Percentiles rank a stretch among this genome's conserved stretches.
Conservation (phyloP, 192 early-diverging fungal genomes). For the Spizellomyces sp. region DNA sequence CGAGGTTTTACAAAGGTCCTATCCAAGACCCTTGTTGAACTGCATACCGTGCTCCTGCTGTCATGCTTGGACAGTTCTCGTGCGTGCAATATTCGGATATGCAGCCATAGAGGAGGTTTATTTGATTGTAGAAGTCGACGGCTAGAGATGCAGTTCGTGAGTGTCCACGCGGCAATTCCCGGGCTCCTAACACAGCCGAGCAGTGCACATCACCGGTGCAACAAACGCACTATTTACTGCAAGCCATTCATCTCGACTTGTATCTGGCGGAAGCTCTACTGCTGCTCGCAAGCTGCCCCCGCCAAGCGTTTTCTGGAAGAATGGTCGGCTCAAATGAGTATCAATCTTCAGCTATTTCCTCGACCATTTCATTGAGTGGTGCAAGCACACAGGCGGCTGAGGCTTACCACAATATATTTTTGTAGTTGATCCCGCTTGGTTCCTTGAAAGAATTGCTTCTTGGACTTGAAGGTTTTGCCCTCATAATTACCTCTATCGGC, state of each 20-base stretch:
- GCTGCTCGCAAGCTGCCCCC: slow-evolving; percentile 29
- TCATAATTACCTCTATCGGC: slow-evolving; percentile 20
- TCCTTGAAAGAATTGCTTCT: slow-evolving; percentile 33
- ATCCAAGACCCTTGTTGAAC: too few species aligned
- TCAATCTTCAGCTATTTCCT: background rate
- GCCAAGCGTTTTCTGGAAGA: slow-evolving; percentile 37
- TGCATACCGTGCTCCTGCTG: slow-evolving; percentile 23
- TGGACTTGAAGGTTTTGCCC: slow-evolving; percentile 36
- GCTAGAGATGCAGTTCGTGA: slow-evolving; percentile 13
- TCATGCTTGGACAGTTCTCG: slow-evolving; percentile 38
- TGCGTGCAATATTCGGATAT: slow-evolving; percentile 36
- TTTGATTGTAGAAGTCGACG: slow-evolving; percentile 44
- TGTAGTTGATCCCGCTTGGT: slow-evolving; percentile 40
- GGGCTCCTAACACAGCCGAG: background rate
- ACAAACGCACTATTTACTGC: slow-evolving; percentile 35
- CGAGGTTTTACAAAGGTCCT: too few species aligned
- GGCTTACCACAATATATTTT: slow-evolving; percentile 41
- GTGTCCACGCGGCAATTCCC: background rate
- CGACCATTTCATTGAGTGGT: background rate
- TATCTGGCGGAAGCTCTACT: slow-evolving; percentile 29
- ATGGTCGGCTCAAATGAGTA: background rate
- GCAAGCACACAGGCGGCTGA: background rate
- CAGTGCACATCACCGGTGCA: background rate
- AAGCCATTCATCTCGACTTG: slow-evolving; percentile 34
- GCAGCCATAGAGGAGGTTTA: slow-evolving; percentile 40